These are phyloP conservation scores for Penicillium olsonii DNA, from an alignment of 2,329 filamentous ascomycete genomes.

Conservation along the genomic window DNA sequence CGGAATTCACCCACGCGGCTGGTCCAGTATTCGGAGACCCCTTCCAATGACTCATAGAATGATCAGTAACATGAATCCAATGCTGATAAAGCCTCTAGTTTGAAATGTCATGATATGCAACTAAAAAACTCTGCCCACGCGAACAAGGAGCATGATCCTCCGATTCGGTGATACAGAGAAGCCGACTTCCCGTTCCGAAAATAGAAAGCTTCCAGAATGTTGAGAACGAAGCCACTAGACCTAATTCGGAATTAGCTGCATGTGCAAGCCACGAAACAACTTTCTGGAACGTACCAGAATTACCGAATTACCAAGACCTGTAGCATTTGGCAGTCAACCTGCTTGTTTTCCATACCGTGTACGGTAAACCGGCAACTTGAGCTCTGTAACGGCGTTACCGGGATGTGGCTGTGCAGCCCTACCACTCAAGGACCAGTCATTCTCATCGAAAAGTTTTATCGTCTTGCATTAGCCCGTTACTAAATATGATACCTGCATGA, in stretches of 20 bases:
- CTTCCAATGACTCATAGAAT: conserved; percentile 2
- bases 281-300: conserved; percentile 10
- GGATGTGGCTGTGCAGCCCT: conserved; percentile 21
- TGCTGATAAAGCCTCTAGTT: neutral
- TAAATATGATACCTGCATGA: conserved; percentile 22
- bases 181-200: conserved; percentile 11
- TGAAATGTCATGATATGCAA: neutral
- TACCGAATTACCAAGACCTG: conserved; percentile 10
- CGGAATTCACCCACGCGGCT: neutral
- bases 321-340: neutral
- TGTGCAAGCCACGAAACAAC: conserved; percentile 4
- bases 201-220: conserved; percentile 16
- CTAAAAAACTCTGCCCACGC: neutral
- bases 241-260: neutral
- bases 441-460: conserved; percentile 17
- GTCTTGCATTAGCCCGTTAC: conserved; percentile 25
- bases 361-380: conserved; percentile 9
- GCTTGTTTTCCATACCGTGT: conserved; percentile 8
- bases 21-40: neutral
- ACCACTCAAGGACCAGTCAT: conserved; percentile 16
- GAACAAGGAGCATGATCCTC: conserved; percentile 1
- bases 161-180: conserved; percentile 5
- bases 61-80: neutral
- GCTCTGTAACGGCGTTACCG: conserved; percentile 4
- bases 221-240: neutral